phyloP scores from a whole-genome alignment of 1,139 yeast species.

The Magnusiomyces magnusii region DNA sequence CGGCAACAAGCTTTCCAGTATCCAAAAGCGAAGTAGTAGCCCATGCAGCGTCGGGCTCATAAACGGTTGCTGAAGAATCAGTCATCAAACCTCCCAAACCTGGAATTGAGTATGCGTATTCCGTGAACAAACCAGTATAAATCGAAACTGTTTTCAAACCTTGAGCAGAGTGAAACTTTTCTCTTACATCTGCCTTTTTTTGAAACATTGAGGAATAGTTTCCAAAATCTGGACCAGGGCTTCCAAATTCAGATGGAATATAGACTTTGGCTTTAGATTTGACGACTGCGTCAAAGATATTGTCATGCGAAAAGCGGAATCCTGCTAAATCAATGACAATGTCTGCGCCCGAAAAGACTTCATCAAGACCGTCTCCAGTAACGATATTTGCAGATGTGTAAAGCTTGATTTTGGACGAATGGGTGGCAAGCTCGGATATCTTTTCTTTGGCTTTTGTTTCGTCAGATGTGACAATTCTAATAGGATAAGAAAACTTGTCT shows the following conservation, averaged over 20 bases:
- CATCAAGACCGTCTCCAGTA: slow-evolving; percentile 27
- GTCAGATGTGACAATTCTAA: slow-evolving; percentile 45
- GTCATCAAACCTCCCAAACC: slow-evolving; percentile 40
- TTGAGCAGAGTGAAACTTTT: slow-evolving; percentile 36
- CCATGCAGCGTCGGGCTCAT: neutral
- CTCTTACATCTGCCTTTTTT: slow-evolving; percentile 9
- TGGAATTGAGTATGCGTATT: slow-evolving; percentile 20
- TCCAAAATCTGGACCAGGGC: slow-evolving; percentile 38
- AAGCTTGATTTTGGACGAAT: slow-evolving; percentile 21
- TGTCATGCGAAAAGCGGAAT: slow-evolving; percentile 29
- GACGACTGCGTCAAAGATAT: slow-evolving; percentile 35
- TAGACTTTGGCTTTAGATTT: slow-evolving; percentile 42
- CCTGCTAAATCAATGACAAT: slow-evolving; percentile 43
- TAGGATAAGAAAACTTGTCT: slow-evolving; percentile 42
- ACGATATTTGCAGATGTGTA: slow-evolving; percentile 23
- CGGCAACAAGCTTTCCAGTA: slow-evolving; percentile 43
- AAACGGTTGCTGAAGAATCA: slow-evolving; percentile 28
- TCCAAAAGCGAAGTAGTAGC: slow-evolving; percentile 37
- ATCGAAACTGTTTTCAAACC: slow-evolving; percentile 51
- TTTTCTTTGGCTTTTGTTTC: slow-evolving; percentile 33
- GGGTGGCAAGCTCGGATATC: slow-evolving; percentile 24
- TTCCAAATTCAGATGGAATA: slow-evolving; percentile 59
- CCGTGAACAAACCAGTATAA: slow-evolving; percentile 40
- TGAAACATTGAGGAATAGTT: slow-evolving; percentile 28
- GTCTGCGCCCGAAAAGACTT: slow-evolving; percentile 43